Percentiles rank a stretch among this genome's conserved stretches.
phyloP scores from a whole-genome alignment of 2,329 filamentous ascomycete species.

The Fusarium armeniacum region DNA sequence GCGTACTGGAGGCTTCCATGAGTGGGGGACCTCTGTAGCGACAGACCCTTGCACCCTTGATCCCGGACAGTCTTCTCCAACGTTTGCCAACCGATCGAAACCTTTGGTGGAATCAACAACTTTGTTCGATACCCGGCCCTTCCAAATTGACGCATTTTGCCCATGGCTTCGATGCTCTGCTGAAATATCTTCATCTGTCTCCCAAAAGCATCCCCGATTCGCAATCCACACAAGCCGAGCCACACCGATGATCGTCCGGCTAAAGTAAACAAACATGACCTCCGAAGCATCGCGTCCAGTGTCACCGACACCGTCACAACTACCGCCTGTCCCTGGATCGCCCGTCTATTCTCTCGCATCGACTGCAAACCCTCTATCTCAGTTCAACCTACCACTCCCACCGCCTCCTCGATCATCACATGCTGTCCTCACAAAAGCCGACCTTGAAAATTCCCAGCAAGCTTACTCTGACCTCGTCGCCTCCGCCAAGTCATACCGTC shows the following conservation, averaged over 20 bases:
- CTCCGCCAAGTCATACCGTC: conserved; percentile 74
- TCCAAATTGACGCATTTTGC: conserved; percentile 16
- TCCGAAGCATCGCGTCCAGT: conserved; percentile 55
- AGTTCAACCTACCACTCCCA: conserved; percentile 72
- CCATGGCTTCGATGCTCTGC: neutral
- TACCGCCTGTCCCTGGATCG: conserved; percentile 72
- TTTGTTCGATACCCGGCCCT: conserved; percentile 13
- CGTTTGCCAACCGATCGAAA: conserved; percentile 39
- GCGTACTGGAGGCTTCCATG: conserved; percentile 27
- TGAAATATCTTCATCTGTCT: conserved; percentile 22
- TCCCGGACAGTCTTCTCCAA: conserved; percentile 42
- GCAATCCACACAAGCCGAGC: conserved; percentile 23
- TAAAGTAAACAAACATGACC: conserved; percentile 52
- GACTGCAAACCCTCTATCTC: conserved; percentile 71
- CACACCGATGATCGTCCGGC: conserved; percentile 32
- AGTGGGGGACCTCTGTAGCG: conserved; percentile 36
- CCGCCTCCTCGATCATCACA: conserved; percentile 70
- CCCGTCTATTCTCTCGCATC: conserved; percentile 75
- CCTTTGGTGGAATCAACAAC: conserved; percentile 28
- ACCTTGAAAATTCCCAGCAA: conserved; percentile 72
- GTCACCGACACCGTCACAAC: conserved; percentile 68
- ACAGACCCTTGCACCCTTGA: conserved; percentile 28
- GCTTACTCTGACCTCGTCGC: conserved; percentile 73
- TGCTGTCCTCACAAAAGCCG: conserved; percentile 72
- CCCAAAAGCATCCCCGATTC: conserved; percentile 1